A percentile compares a stretch with the other conserved stretches of the same genome.
Evolutionary conservation across 2,329 filamentous ascomycete genomes (phyloP).

Genomic region (Arthrobotrys musiformis): DNA sequence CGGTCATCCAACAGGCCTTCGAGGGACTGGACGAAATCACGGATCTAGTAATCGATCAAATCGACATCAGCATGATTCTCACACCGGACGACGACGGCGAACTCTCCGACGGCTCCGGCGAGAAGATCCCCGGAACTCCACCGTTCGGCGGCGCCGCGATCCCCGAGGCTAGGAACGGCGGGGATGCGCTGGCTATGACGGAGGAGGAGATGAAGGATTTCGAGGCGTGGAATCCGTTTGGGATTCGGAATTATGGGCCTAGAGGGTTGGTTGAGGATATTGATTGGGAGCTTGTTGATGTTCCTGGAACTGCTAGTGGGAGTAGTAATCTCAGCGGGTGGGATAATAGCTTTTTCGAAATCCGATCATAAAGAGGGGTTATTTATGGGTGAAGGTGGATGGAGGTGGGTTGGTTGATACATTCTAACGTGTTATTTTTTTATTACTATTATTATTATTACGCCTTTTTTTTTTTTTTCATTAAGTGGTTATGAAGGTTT

Average conservation of each 20-base stretch:
- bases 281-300: conserved; percentile 49
- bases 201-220: conserved; percentile 54
- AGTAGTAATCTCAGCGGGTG: conserved; percentile 35
- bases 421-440: neutral
- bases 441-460: neutral
- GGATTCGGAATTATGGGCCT: conserved; percentile 47
- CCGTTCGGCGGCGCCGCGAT: neutral
- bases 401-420: no score
- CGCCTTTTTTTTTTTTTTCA: neutral
- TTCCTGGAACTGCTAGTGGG: conserved; percentile 5
- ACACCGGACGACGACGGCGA: conserved; percentile 45
- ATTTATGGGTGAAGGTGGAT: no score
- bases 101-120: conserved; percentile 19
- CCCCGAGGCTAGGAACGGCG: conserved; percentile 30
- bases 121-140: conserved; percentile 25
- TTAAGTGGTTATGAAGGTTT: neutral
- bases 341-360: conserved; percentile 50
- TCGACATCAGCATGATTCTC: conserved; percentile 52
- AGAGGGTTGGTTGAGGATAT: conserved; percentile 47
- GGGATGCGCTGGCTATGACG: conserved; percentile 42
- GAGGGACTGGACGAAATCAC: conserved; percentile 52
- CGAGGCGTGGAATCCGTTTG: conserved; percentile 52
- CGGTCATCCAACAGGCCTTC: conserved; percentile 48
- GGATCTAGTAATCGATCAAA: conserved; percentile 38
- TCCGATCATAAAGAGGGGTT: conserved; percentile 25